These are phyloP conservation scores for Saccharomycopsis sp. DNA, from an alignment of 805 yeast genomes.

Conservation along the genomic window DNA sequence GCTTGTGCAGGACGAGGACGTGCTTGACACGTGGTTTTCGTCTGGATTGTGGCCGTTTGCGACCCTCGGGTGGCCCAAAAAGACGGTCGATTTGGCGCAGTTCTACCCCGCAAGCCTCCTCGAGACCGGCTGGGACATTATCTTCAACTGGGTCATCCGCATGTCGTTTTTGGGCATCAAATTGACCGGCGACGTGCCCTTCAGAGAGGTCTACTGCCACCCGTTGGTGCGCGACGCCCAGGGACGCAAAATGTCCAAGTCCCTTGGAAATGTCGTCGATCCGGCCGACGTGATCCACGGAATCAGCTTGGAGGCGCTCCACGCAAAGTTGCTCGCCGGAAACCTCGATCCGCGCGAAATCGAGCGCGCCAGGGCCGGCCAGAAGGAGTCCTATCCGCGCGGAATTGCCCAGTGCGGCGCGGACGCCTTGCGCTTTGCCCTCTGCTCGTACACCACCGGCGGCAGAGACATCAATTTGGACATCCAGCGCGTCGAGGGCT, in stretches of 20 bases:
- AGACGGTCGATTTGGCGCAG: constrained; percentile 61
- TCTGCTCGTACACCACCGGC: constrained; percentile 97
- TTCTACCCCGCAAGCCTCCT: constrained; percentile 90
- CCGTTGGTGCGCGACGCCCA: constrained; percentile 98
- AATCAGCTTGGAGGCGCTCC: constrained; percentile 71
- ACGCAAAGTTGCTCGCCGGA: constrained; percentile 69
- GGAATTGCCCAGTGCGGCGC: constrained; percentile 99
- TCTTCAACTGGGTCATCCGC: constrained; percentile 98
- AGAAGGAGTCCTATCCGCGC: constrained; percentile 81
- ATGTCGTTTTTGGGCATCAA: constrained; percentile 90
- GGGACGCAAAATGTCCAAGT: constrained; percentile 98
- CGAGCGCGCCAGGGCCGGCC: constrained; percentile 82
- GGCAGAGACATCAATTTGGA: constrained; percentile 97
- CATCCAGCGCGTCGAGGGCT: constrained; percentile 94
- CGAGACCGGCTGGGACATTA: constrained; percentile 99
- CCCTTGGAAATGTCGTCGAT: constrained; percentile 93
- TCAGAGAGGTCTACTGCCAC: constrained; percentile 96
- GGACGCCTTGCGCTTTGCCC: constrained; percentile 95
- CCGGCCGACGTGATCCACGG: constrained; percentile 93
- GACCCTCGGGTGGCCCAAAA: constrained; percentile 92
- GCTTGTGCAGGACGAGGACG: constrained; percentile 95
- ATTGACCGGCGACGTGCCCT: constrained; percentile 86
- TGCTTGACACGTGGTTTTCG: constrained; percentile 97
- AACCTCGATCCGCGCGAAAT: constrained; percentile 87
- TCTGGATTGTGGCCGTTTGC: constrained; percentile 98